phyloP scores from a whole-genome alignment of 2,329 filamentous ascomycete genomes.

The Fusarium tanahbumbuense region DNA sequence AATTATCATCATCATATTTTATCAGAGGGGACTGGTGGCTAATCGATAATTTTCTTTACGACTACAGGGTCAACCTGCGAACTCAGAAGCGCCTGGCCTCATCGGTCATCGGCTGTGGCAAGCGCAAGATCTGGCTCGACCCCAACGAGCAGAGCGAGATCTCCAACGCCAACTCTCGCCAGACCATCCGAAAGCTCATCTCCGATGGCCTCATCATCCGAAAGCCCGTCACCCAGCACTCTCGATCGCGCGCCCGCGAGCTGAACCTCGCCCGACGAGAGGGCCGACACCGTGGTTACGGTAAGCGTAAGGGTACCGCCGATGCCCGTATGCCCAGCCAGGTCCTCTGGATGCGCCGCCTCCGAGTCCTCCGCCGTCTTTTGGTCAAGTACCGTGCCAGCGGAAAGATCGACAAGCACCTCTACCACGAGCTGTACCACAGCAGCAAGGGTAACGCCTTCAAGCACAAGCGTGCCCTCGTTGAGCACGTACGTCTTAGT shows the following conservation, averaged over 20 bases:
- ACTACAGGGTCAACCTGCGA: slow-evolving; percentile 93
- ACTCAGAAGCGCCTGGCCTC: slow-evolving; percentile 99
- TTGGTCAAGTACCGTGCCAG: slow-evolving; percentile 99
- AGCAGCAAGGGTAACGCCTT: slow-evolving; percentile 99
- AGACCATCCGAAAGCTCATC: slow-evolving; percentile 99
- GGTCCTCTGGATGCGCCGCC: slow-evolving; percentile 99
- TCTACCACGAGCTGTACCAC: slow-evolving; percentile 99
- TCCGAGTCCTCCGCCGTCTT: slow-evolving; percentile 98
- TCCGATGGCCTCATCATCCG: slow-evolving; percentile 99
- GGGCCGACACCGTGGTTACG: slow-evolving; percentile 98
- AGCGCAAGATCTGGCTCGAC: slow-evolving; percentile 99
- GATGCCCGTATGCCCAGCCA: slow-evolving; percentile 99
- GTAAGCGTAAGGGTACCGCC: slow-evolving; percentile 99
- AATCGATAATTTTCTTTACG: slow-evolving; percentile 41
- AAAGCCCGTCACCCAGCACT: slow-evolving; percentile 99
- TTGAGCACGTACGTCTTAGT: slow-evolving; percentile 96
- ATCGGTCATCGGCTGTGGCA: slow-evolving; percentile 97
- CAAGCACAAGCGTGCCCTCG: slow-evolving; percentile 99
- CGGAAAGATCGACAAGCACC: slow-evolving; percentile 99
- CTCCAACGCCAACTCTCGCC: slow-evolving; percentile 99
- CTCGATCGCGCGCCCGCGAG: slow-evolving; percentile 93
- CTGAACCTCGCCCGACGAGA: slow-evolving; percentile 94
- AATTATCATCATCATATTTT: slow-evolving; percentile 14
- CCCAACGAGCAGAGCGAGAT: slow-evolving; percentile 99
- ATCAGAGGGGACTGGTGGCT: slow-evolving; percentile 44